A percentile compares a stretch with the other conserved stretches of the same genome.
Evolutionary conservation across 2,329 filamentous ascomycete genomes (phyloP).

Genomic region (Coniochaeta hoffmannii): DNA sequence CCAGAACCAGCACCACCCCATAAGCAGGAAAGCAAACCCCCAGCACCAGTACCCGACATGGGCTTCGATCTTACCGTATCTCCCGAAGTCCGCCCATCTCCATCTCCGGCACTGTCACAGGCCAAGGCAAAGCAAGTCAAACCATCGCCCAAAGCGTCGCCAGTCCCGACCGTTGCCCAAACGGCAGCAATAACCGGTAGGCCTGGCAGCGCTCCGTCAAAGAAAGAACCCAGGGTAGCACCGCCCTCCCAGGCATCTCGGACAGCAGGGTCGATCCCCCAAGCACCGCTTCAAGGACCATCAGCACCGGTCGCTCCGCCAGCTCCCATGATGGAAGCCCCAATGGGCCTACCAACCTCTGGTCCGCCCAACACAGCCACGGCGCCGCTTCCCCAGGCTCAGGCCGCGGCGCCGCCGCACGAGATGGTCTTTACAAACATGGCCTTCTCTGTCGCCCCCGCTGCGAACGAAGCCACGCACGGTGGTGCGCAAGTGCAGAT

Average conservation of each 20-base stretch:
- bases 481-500: constrained; percentile 14
- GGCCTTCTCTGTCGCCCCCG: constrained; percentile 45
- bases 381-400: background rate
- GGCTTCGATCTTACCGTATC: constrained; percentile 32
- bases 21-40: constrained; percentile 31
- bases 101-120: constrained; percentile 9
- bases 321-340: constrained; percentile 14
- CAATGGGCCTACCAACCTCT: constrained; percentile 6
- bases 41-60: constrained; percentile 52
- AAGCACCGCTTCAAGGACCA: constrained; percentile 10
- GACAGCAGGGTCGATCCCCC: constrained; percentile 5
- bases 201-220: constrained; percentile 13
- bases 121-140: constrained; percentile 8
- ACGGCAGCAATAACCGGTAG: constrained; percentile 7
- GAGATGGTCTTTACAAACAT: constrained; percentile 48
- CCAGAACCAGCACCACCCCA: constrained; percentile 10
- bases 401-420: constrained; percentile 17
- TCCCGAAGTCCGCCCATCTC: constrained; percentile 9
- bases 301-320: constrained; percentile 13
- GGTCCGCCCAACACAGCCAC: background rate
- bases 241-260: constrained; percentile 7
- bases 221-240: constrained; percentile 13
- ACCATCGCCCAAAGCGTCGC: constrained; percentile 11
- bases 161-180: constrained; percentile 12
- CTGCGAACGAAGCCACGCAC: constrained; percentile 22